Evolutionary conservation across 345 rosid genomes (phyloP), one percentile per base, ranked within the genome.

Genomic region (Leavenworthia alabamica): DNA sequence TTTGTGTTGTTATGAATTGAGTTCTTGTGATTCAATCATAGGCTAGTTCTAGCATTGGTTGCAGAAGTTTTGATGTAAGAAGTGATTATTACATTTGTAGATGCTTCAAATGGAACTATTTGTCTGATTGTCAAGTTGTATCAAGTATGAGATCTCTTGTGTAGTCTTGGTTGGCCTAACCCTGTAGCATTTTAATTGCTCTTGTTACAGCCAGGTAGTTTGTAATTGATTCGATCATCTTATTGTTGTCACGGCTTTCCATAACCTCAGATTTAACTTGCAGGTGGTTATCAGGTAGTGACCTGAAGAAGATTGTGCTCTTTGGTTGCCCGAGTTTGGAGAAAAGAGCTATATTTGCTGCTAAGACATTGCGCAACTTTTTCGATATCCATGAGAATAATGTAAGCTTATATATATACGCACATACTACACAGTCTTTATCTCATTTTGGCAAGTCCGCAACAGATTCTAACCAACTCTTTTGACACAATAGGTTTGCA

Each of bases 201-300:
- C 11, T 45, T 45, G 27, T 22, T 45, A 28, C 33, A 45, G 68
- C 29, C 17, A 40, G 24, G 64, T 1, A 56, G 24, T 40, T 28
- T 47, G 11, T 20, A 8, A 46, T 39, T 20, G 46, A 37, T 39
- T 24, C 2, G 0, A 37, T 62, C 52, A 47, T 46, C 12, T 28
- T 45, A 19, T 36, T 45, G 36, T 54, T 5, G 56, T 42, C 13
- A 27, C 4, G n/a, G 41, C 28, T 27, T 3, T 56, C 13, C 11
- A 23, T 62, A 63, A 71, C 40, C 50, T 46, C 52, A 10, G 23
- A 51, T 73, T 71, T 67, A 69, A 56, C 58, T 36, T 72, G 13
- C 75, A 90, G 97, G 76, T 83, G 91, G 94, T 71, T 90, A 67
- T 84, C 94, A 16, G 87, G 94, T 29, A 78, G 79, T 13, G 81